Base-by-base conservation (phyloP, 441 rosid genomes). In the Isatis lusitanica region DNA sequence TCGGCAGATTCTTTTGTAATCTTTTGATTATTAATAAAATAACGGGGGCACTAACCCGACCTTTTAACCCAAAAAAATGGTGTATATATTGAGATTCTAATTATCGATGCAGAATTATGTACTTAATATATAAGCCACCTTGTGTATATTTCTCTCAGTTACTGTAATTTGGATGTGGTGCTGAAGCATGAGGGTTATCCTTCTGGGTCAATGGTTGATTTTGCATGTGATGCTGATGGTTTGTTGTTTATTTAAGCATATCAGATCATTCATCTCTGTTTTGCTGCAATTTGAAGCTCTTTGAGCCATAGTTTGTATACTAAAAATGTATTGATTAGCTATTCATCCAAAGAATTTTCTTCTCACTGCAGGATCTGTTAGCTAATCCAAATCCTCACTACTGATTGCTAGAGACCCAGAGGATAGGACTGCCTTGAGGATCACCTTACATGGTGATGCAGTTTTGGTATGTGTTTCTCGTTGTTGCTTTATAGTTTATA, bases 381-480 rank as follows among this genome's bases (percentile, higher is more conserved):
- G 91, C 87, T 64, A 89, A 90, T 82, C 85, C 91, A 53, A 92
- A 82, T 94, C 97, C 78, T 90, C 95, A 17, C 73, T 94, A 79
- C 91, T 94, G 74, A 85, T 92, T 38, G 83, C 91, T 74, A 85
- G 86, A 82, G 95, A 94, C 74, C 91, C 91, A 4, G 91, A 90
- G 63, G 98, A 94, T 80, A 85, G 91, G 80, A 85, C 91, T 30
- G 94, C 90, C 79, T 82, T 94, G 74, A 85, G 85, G 7, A 90
- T 94, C 80, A 92, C 94, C 43, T 30, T 94, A 64, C 93, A 90
- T 70, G 97, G 97, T 43, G 97, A 94, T 85, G 96, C 97, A 38
- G 66, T 86, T 36, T 47, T 85, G 82, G 97, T 94, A 83, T 83
- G 81, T 35, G 52, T 73, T 70, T 42, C 9, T 8, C 3, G 33